phyloP scores from a whole-genome alignment of 1,139 yeast genomes.

The Eremothecium gossypii region DNA sequence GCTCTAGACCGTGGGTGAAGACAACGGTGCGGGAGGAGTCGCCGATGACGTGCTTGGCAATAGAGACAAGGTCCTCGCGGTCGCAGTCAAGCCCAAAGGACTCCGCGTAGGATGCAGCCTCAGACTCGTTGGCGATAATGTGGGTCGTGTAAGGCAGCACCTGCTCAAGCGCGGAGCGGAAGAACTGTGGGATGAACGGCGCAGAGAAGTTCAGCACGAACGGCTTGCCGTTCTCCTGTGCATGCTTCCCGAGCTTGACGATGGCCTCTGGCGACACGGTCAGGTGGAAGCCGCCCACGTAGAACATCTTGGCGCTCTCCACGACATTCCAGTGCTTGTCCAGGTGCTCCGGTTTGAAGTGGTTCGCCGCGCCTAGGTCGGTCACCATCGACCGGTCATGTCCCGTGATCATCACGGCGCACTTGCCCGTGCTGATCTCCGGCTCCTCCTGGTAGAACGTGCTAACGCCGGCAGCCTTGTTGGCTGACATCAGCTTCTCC shows the following conservation, averaged over 20 bases:
- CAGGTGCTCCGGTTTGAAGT: conserved; percentile 83
- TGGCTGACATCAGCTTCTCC: conserved; percentile 73
- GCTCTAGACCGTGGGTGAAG: conserved; percentile 88
- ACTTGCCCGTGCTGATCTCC: conserved; percentile 82
- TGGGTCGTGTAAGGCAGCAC: conserved; percentile 82
- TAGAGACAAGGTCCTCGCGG: conserved; percentile 56
- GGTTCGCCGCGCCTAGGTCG: conserved; percentile 96
- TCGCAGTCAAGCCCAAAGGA: conserved; percentile 51
- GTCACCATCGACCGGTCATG: conserved; percentile 88
- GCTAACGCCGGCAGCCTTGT: conserved; percentile 76
- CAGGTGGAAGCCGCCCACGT: conserved; percentile 97
- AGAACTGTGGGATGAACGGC: conserved; percentile 92
- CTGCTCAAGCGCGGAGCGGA: conserved; percentile 81
- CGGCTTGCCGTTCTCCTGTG: conserved; percentile 76
- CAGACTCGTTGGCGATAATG: conserved; percentile 92
- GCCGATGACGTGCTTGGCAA: conserved; percentile 75
- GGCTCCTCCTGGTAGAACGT: conserved; percentile 78
- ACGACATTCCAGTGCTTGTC: conserved; percentile 82
- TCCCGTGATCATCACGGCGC: conserved; percentile 92
- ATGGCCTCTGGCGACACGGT: conserved; percentile 97
- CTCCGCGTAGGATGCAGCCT: conserved; percentile 91
- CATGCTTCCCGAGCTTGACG: conserved; percentile 79
- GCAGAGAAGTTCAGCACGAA: conserved; percentile 87
- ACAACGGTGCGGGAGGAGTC: conserved; percentile 68
- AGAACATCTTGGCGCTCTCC: conserved; percentile 70